These are phyloP conservation scores for Rhizodiscina lignyota DNA, from an alignment of 495 filamentous ascomycete species.

Conservation along the genomic window DNA sequence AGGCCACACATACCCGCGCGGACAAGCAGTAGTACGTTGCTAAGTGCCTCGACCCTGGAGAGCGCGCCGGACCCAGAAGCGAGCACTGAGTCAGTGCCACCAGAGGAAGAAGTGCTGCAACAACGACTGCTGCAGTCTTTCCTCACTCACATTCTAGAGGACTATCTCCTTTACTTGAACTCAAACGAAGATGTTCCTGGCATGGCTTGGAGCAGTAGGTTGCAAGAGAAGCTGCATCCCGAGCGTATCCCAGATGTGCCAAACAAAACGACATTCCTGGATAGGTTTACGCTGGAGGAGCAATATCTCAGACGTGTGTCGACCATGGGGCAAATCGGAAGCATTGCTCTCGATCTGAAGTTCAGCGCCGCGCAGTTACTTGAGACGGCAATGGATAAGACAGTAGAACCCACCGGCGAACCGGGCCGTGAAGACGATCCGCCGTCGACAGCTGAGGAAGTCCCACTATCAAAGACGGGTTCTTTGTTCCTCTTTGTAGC, in stretches of 20 bases:
- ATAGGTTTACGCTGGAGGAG: conserved; percentile 46
- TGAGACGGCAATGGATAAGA: conserved; percentile 20
- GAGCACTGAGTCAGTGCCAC: conserved; percentile 30
- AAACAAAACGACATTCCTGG: conserved; percentile 37
- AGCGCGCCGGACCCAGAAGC: conserved; percentile 70
- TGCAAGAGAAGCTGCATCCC: conserved; percentile 57
- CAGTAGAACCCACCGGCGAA: conserved; percentile 25
- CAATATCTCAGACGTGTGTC: conserved; percentile 45
- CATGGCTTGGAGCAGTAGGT: conserved; percentile 57
- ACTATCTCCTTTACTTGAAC: conserved; percentile 44
- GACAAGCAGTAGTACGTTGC: conserved; percentile 42
- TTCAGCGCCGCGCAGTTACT: conserved; percentile 35
- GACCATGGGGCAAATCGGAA: conserved; percentile 60
- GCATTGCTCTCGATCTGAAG: conserved; percentile 47
- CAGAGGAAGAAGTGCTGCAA: conserved; percentile 43
- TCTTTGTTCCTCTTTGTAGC: conserved; percentile 25
- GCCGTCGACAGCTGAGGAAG: conserved; percentile 35
- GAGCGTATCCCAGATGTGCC: conserved; percentile 31
- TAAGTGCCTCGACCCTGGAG: conserved; percentile 7
- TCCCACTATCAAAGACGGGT: conserved; percentile 54
- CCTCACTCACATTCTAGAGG: conserved; percentile 67
- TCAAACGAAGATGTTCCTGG: conserved; percentile 40
- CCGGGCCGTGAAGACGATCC: conserved; percentile 22
- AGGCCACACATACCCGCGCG: conserved; percentile 60
- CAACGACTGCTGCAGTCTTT: conserved; percentile 67